Base-by-base conservation (phyloP, 1,284 basidiomycete genomes). In the Malassezia nana region DNA sequence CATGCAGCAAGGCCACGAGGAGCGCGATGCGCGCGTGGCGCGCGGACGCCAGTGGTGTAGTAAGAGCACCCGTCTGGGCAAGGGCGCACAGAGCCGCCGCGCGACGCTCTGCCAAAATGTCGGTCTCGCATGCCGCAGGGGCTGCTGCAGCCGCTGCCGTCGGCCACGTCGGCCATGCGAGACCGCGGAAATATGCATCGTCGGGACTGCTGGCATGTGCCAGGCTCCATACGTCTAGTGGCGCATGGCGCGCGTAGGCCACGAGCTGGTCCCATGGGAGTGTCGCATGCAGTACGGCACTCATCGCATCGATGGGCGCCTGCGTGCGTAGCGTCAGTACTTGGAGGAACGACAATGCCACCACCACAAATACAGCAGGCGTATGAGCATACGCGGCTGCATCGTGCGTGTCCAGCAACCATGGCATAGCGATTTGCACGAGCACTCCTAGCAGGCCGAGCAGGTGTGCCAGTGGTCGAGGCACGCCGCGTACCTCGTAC, bases 161-260 rank as follows among this genome's bases (percentile, higher is more conserved):
- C 16, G 18, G 16, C 35, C 35, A 38, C 0, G 52, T 38, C 18
- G 38, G 7, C 92, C 92, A 98, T 60, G 89, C 87, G 82, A 91
- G 86, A 3, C 94, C 94, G 28, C 91, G 81, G 57, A 96, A 75
- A 64, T 87, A 87, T 89, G 90, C 95, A 73, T 98, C 94, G 74
- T 98, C 94, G 0, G 87, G 82, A 2, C 80, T 83, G 7, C 80
- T 65, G 13, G 76, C 72, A 7, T 79, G 69, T 45, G 77, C 75
- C 13, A 58, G 44, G 15, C 24, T 39, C 4, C 52, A 38, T 6
- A 29, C 20, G 49, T 31, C 29, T 57, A 30, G 32, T 12, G 41
- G 16, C 35, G 15, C 53, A 24, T 55, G 35, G 9, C 38, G 32
- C 16, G 31, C 53, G 20, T 31, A 46, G 22, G 25, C 26, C 43